Conservation (phyloP, 805 yeast species). For the Aciculoconidium aculeatum region DNA sequence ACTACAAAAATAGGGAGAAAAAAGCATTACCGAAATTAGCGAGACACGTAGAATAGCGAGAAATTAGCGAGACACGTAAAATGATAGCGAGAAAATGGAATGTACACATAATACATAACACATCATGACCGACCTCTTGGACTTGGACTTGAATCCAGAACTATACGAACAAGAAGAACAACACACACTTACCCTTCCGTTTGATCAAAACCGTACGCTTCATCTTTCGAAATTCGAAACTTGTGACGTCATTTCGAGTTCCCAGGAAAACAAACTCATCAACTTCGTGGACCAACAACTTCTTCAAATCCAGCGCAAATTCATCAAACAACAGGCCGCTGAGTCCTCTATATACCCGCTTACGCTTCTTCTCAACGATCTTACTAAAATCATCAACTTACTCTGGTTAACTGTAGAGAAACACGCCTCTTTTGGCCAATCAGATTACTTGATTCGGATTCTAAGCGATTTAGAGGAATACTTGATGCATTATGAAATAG, state of each 20-base stretch:
- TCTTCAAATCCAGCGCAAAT: conserved; percentile 49
- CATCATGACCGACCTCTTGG: no score
- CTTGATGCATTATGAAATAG: conserved; percentile 28
- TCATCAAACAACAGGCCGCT: conserved; percentile 37
- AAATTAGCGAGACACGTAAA: no score
- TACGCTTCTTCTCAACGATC: conserved; percentile 36
- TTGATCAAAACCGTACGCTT: conserved; percentile 22
- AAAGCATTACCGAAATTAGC: no score
- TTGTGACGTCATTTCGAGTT: conserved; percentile 9
- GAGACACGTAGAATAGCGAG: no score
- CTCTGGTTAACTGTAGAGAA: conserved; percentile 54
- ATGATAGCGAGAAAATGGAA: no score
- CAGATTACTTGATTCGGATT: conserved; percentile 53
- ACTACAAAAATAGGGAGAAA: no score
- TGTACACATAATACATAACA: no score
- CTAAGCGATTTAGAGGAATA: conserved; percentile 67
- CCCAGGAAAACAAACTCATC: conserved; percentile 53
- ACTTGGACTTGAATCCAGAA: conserved; percentile 36
- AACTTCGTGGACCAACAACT: conserved; percentile 50
- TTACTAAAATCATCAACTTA: conserved; percentile 45
- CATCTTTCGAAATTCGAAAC: conserved; percentile 10
- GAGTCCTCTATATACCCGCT: conserved; percentile 17
- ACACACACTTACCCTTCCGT: conserved; percentile 16
- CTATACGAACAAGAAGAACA: conserved; percentile 22
- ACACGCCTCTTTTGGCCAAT: conserved; percentile 47